Evolutionary conservation across 495 filamentous ascomycete species (phyloP), one percentile per base, ranked within the genome.

Genomic region (Aspergillus affinis): DNA sequence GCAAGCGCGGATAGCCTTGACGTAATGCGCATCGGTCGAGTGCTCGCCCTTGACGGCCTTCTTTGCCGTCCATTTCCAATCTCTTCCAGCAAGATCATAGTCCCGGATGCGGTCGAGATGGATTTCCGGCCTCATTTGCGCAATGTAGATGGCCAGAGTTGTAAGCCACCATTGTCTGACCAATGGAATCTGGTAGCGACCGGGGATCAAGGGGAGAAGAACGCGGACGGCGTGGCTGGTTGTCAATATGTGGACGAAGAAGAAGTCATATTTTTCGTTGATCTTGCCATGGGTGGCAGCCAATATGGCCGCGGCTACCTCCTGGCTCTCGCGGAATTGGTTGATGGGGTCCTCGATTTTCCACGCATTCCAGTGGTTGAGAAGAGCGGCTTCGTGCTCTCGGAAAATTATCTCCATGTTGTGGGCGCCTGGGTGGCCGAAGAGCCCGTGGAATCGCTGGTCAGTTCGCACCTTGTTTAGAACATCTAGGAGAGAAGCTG

Each of bases 281-380:
- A 58, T 55, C 18, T 66, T 48, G 1, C 76, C 67, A 54, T 84
- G 80, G 6, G 85, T 85, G 0, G 83, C 85, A 4, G 90, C 81
- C 0, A 98, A 75, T 3, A 97, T 66, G 0, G 87, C 86, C 0
- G 86, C 84, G 3, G 91, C 91, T 3, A 88, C 84, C 65, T 88
- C 81, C 67, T 96, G 91, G 6, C 86, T 90, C 46, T 90, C 83
- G 54, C 86, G 80, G 72, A 97, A 95, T 64, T 89, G 87, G 54
- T 84, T 80, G 32, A 76, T 74, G 0, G 88, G 86, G 54, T 90
- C 68, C 7, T 78, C 76, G 47, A 93, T 78, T 19, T 80, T 79
- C 90, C 91, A 93, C 15, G 89, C 85, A 62, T 95, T 93, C 90
- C 90, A 97, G 76, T 96, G 89, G 52, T 92, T 86, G 41, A 96